Evolutionary conservation across 2,329 filamentous ascomycete genomes (phyloP).

Genomic region (Sarocladium brachiariae): DNA sequence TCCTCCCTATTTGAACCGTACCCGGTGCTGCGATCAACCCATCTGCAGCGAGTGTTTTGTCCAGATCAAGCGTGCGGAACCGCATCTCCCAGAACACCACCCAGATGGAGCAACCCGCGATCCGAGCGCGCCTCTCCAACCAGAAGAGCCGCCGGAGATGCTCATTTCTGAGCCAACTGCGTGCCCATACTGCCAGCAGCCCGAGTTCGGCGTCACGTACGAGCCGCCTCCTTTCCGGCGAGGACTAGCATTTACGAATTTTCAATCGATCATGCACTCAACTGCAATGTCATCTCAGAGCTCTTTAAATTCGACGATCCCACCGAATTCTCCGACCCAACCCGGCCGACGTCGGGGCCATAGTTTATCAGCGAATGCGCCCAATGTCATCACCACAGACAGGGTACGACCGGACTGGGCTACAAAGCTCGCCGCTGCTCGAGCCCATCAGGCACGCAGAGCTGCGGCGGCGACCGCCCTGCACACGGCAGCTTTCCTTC

Average conservation of each 20-base stretch:
- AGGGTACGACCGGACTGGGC: conserved; percentile 91
- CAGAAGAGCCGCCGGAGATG: conserved; percentile 51
- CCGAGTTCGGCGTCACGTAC: conserved; percentile 96
- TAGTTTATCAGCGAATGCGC: conserved; percentile 71
- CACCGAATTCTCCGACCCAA: conserved; percentile 26
- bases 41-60: conserved; percentile 99
- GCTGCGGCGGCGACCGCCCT: conserved; percentile 90
- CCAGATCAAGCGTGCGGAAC: conserved; percentile 92
- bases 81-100: conserved; percentile 76
- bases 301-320: conserved; percentile 59
- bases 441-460: conserved; percentile 75
- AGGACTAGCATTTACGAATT: conserved; percentile 63
- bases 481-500: conserved; percentile 89
- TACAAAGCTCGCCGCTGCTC: conserved; percentile 76
- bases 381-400: conserved; percentile 87
- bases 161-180: conserved; percentile 86
- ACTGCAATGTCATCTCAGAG: conserved; percentile 76
- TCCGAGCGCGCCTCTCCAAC: conserved; percentile 28
- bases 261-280: conserved; percentile 29
- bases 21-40: conserved; percentile 87
- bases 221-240: conserved; percentile 81
- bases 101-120: conserved; percentile 36
- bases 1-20: conserved; percentile 88
- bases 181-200: conserved; percentile 91
- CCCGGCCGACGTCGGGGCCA: conserved; percentile 39